Base-by-base conservation (phyloP, 2,329 filamentous ascomycete species). In the Colletotrichum euphorbiae region DNA sequence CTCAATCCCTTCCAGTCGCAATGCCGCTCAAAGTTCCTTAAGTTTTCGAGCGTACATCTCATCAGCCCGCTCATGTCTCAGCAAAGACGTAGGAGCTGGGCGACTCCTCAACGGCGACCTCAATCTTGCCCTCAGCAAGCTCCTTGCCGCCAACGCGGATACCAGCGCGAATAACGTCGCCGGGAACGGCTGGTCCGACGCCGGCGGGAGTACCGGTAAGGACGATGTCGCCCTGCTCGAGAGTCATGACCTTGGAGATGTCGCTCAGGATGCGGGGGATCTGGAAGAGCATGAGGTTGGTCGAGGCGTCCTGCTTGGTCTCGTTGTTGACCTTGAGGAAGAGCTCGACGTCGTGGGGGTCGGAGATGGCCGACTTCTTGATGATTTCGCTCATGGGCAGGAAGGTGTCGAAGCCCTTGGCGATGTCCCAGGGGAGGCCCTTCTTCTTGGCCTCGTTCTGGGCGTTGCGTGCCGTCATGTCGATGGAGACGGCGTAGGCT, bases 341-440 rank as follows among this genome's bases (percentile, higher is more conserved):
- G 70, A 99, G 83, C 81, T 97, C 92, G 17, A 93, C 90, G 75
- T 95, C 89, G 78, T 98, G 94, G 36, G 96, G 96, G 80, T 98
- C 89, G 12, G 91, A 87, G 73, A 99, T 93, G 72, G 87, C 85
- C 40, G 87, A 84, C 83, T 97, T 97, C 73, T 89, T 84, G 74
- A 99, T 97, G 62, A 93, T 84, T 71, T 91, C 84, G 78, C 91
- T 93, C 76, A 99, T 87, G 67, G 96, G 96, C 58, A 97, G 86
- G 84, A 99, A 99, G 3, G 96, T 98, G 80, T 99, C 96, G 78
- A 98, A 99, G 52, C 96, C 96, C 84, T 99, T 99, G 73, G 93
- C 91, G 72, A 98, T 98, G 75, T 90, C 90, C 96, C 96, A 99
- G 7, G 96, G 96, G 15, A 98, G 89, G 40, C 96, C 94, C 85